Percentiles rank a stretch among this genome's conserved stretches.
Evolutionary conservation across 352 stramenopile species (phyloP).

Genomic region (Thraustochytrium striatum): DNA sequence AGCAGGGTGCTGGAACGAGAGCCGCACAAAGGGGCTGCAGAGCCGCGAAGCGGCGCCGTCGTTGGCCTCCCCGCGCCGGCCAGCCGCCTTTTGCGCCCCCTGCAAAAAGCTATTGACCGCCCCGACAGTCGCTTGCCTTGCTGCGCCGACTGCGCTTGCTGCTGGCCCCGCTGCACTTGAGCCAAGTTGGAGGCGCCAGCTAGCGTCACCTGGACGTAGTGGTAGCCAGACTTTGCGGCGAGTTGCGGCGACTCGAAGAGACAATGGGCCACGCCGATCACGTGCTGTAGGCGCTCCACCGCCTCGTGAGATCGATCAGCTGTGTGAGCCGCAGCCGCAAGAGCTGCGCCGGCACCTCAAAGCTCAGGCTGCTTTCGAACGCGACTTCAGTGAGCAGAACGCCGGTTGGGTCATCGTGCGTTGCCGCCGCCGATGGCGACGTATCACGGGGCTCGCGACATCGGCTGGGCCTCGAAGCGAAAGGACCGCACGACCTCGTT

Average conservation of each 20-base stretch:
- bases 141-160: background rate
- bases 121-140: background rate
- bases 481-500: background rate
- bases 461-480: background rate
- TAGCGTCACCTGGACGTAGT: background rate
- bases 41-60: background rate
- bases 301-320: background rate
- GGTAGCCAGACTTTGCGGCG: background rate
- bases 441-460: too few species aligned
- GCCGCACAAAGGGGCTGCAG: constrained; percentile 9
- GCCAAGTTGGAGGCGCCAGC: background rate
- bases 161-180: background rate
- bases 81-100: constrained; percentile 1
- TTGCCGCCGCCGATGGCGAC: background rate
- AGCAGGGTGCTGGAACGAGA: constrained; percentile 36
- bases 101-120: constrained; percentile 12
- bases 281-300: background rate
- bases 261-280: background rate
- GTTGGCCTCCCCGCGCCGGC: background rate
- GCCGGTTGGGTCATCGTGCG: background rate
- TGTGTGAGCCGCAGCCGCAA: background rate
- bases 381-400: background rate
- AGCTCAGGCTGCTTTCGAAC: background rate
- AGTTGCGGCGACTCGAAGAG: background rate
- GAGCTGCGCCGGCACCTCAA: constrained; percentile 8